Conservation (phyloP, 176 grass and related monocot genomes). For the Urochloa ruziziensis region DNA sequence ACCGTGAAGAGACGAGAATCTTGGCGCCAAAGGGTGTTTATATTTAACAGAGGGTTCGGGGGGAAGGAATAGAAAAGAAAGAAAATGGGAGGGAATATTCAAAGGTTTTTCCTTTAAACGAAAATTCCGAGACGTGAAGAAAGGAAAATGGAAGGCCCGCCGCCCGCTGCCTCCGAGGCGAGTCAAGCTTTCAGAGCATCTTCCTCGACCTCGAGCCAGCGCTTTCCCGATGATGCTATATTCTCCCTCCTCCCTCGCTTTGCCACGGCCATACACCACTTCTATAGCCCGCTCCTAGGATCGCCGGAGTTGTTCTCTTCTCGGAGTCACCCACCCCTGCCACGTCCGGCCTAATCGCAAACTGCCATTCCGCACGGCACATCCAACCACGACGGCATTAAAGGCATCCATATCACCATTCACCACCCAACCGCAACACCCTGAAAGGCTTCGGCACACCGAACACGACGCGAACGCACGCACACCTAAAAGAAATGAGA, state of each 20-base stretch:
- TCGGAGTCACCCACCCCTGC: background rate
- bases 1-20: background rate
- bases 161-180: background rate
- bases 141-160: background rate
- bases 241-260: background rate
- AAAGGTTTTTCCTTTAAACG: conserved; percentile 26
- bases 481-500: background rate
- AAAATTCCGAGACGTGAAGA: background rate
- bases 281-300: background rate
- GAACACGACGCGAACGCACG: background rate
- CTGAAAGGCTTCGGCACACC: background rate
- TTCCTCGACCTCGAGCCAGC: conserved; percentile 21
- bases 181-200: conserved; percentile 18
- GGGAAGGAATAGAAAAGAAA: background rate
- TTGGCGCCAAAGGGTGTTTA: background rate
- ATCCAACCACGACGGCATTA: background rate
- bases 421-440: background rate
- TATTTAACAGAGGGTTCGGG: background rate
- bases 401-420: background rate
- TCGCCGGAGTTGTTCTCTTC: background rate
- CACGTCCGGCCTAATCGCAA: background rate
- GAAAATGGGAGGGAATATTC: conserved; percentile 4
- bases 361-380: background rate
- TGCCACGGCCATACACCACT: background rate
- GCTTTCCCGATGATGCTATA: conserved; percentile 22